Base-by-base conservation (phyloP, 208 protist genomes). In the Leishmania aethiopica region DNA sequence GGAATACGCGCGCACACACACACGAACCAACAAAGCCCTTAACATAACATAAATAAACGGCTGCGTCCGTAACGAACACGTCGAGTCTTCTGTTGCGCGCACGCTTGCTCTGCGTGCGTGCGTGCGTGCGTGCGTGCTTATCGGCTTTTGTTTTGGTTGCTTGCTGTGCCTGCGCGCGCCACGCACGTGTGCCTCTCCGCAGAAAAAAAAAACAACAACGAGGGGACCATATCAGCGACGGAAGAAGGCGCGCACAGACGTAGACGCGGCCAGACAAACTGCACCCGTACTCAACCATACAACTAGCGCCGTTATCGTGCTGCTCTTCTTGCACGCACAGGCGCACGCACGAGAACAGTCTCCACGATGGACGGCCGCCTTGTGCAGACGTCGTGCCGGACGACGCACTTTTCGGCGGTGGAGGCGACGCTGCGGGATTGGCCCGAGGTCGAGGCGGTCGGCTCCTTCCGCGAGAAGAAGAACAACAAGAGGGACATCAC, bases 401-500 rank as follows among this genome's bases (percentile, higher is more conserved):
- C 92, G 37, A 64, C 77, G 7, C 91, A 97, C 15, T 96, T 97
- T 80, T 75, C 89, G 37, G 75, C 82, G 3, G 91, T 97, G 45
- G 92, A 97, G 89, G 80, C 79, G 28, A 72, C 85, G 55, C 78
- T 97, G 40, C 85, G 91, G 45, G 85, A 92, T 62, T 97, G 91
- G 92, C 79, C 88, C 37, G 90, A 91, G 57, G 93, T 97, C n/a
- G 89, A 94, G 60, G 87, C 91, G 17, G 94, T 97, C 64, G 93
- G 93, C 6, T 96, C 93, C 53, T 84, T 97, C 67, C 87, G 93
- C 45, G 89, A 92, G n/a, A 96, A 96, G 81, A 82, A 88, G 37
- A 93, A 95, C 75, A 92, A 93, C 72, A 96, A 95, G 69, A 86
- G 85, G 15, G 89, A 95, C 77, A 64, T 91, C 55, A 97, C 94